Conservation (phyloP, 495 filamentous ascomycete genomes). For the Tuber brumale region DNA sequence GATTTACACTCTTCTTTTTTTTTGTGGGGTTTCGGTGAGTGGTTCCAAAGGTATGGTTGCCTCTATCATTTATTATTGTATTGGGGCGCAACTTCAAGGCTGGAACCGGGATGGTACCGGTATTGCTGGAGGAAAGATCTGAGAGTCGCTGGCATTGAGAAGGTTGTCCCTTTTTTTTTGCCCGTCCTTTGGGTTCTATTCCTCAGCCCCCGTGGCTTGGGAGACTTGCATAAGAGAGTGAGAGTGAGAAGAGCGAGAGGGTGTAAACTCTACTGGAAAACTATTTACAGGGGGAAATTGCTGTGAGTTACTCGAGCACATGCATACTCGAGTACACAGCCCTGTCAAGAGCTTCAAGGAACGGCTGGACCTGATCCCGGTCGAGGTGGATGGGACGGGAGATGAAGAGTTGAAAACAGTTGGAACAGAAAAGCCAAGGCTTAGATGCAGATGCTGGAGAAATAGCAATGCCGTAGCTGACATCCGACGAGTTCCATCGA, state of each 20-base stretch:
- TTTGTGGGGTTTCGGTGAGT: too few relatives aligned
- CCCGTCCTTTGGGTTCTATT: background rate
- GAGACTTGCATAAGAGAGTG: background rate
- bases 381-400: background rate
- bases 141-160: too few relatives aligned
- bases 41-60: too few relatives aligned
- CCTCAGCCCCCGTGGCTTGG: background rate
- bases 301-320: background rate
- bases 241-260: background rate
- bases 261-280: background rate
- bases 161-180: too few relatives aligned
- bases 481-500: background rate
- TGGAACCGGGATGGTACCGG: too few relatives aligned
- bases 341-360: background rate
- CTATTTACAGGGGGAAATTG: slow-evolving; percentile 3
- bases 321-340: background rate
- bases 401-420: background rate
- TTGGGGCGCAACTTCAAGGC: too few relatives aligned
- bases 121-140: too few relatives aligned
- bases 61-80: too few relatives aligned
- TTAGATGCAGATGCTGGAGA: background rate
- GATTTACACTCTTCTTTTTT: too few relatives aligned
- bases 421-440: background rate
- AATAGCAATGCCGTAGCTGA: background rate
- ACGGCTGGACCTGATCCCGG: background rate